Evolutionary conservation across 2,329 filamentous ascomycete genomes (phyloP), one percentile per base, ranked within the genome.

Genomic region (Pseudomassariella vexata): DNA sequence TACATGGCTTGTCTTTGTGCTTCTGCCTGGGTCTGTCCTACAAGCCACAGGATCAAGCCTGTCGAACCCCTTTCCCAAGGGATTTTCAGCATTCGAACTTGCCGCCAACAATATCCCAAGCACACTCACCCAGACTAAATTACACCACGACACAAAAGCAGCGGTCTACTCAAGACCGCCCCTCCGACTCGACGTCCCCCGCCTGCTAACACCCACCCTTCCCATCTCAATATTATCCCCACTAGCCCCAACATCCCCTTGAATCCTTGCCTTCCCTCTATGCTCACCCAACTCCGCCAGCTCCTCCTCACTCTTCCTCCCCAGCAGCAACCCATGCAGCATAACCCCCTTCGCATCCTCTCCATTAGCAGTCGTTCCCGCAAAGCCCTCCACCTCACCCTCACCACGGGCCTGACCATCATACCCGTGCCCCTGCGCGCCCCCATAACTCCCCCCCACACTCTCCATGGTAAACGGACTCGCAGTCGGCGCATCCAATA

Each of bases 381-480:
- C 24, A 7, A 27, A 19, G 23, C 32, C 28, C 24, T 11, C 34
- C 6, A 25, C 14, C 15, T 15, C 32, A 15, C 15, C 30, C 6
- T 24, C 36, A 18, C 15, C 19, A 10, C 3, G 32, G 3, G 9
- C 16, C 25, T 20, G 29, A 19, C 26, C 34, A 34, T 28, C 32
- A n/a, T 28, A 34, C 9, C 34, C 30, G 3, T 9, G 30, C 29
- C 35, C 48, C 5, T 45, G 46, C 3, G 38, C 43, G 21, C 59
- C 56, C 1, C 70, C 75, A 51, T 76, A 76, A 11, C 65, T 62
- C 1, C 81, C 82, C 9, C 82, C 81, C 5, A 82, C 79, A 37
- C 78, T 81, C 56, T 86, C 80, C 79, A 87, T 85, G 1, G 76
- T 85, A 37, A 85, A 85, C 7, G 74, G 68, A 35, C 79, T 83